Evolutionary conservation across 2,329 filamentous ascomycete species (phyloP), one percentile per base, ranked within the genome.

Genomic region (Aureobasidium melanogenum): DNA sequence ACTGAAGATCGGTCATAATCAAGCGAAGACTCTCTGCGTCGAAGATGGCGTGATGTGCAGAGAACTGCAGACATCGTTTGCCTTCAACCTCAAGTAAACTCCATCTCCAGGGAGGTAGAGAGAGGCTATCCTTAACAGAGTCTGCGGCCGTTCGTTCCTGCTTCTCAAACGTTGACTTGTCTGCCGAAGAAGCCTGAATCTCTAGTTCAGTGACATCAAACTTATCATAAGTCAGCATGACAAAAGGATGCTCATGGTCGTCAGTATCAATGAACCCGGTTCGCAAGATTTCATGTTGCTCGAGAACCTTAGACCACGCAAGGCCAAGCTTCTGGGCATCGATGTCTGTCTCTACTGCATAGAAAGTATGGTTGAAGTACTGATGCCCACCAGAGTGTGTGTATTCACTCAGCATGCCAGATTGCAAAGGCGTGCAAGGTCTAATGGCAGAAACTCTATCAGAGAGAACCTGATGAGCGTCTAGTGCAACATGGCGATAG

Each of bases 41-140:
- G 66, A 95, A 97, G 0, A 97, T 76, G 0, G 89, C 88, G 74
- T 97, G 92, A 64, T 95, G 88, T 2, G 91, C 79, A 10, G 79
- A 82, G 22, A 86, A 68, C 47, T 80, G 73, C 43, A 84, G 69
- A 5, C 69, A 66, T 4, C 50, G 46, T 0, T 61, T 44, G 0
- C 64, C 54, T 0, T 68, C 60, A 0, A 63, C 47, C 2, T 76
- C 65, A 0, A 80, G 69, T 1, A 91, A 51, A 0, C 76, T 74
- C 22, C 89, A 71, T 14, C 75, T 75, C 90, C 90, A 95, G 0
- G 84, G 82, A 0, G 85, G 84, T 0, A 70, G 64, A 44, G 84
- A 76, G 3, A 88, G 69, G 10, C 76, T 69, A 1, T 71, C 46
- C 1, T 82, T 62, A 1, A 82, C 74, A 41, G 67, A 54, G 3